Evolutionary conservation across 1,284 basidiomycete species (phyloP).

Genomic region (Salmacisia buchloeana): DNA sequence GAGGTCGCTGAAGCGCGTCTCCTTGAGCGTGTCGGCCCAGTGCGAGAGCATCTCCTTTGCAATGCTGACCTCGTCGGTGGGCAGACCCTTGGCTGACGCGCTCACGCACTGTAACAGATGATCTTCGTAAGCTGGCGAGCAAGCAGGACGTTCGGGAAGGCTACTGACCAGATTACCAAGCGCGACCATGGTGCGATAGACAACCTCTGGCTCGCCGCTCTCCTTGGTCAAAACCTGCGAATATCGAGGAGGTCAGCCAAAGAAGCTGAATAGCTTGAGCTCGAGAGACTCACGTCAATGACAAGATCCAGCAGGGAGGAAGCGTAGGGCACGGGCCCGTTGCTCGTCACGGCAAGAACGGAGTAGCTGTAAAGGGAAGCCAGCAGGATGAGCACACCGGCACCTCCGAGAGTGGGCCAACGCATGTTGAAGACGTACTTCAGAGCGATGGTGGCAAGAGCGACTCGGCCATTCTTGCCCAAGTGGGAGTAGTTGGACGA

Average conservation of each 20-base stretch:
- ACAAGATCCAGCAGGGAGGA: constrained; percentile 26
- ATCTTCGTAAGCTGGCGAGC: background rate
- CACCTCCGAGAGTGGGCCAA: background rate
- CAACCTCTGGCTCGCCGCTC: constrained; percentile 69
- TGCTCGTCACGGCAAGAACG: constrained; percentile 7
- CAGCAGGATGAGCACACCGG: background rate
- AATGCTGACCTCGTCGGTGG: background rate
- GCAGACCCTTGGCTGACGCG: background rate
- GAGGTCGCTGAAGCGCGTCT: constrained; percentile 4
- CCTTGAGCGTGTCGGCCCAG: constrained; percentile 6
- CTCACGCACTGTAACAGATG: constrained; percentile 1
- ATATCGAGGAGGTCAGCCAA: background rate
- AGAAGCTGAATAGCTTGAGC: background rate
- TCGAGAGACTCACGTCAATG: constrained; percentile 23
- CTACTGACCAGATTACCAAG: constrained; percentile 77
- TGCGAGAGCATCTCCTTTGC: constrained; percentile 7
- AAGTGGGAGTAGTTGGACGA: constrained; percentile 51
- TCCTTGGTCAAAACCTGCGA: constrained; percentile 47
- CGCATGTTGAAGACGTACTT: constrained; percentile 58
- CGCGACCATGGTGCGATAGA: constrained; percentile 77
- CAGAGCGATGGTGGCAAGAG: constrained; percentile 69
- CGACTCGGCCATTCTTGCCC: constrained; percentile 66
- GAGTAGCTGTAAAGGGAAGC: background rate
- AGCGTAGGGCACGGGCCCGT: constrained; percentile 10
- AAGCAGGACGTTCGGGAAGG: background rate